Evolutionary conservation across 1,284 basidiomycete genomes (phyloP), one percentile per base, ranked within the genome.

Genomic region (Ganoderma sp.): DNA sequence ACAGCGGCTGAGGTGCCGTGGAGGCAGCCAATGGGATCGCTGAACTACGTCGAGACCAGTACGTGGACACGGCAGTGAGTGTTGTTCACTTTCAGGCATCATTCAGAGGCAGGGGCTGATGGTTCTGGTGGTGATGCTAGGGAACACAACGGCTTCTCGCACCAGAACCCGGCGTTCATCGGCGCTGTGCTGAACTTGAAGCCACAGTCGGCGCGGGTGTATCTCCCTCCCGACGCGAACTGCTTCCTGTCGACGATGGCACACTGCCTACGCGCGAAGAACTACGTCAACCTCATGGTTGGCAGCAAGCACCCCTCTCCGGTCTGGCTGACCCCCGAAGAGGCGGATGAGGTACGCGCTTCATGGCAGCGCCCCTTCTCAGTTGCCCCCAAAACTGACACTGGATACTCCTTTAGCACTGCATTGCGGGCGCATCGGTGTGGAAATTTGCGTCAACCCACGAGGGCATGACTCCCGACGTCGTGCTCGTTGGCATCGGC

Each of bases 171-270:
- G 0, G 89, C 91, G 2, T 92, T 97, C 77, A 94, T 97, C 73
- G 92, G 92, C 42, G 90, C 90, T 1, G 85, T 97, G 42, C 86
- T 96, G 68, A 88, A 90, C 73, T 80, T 96, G 69, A 95, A 95
- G 71, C 85, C 91, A 19, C 81, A 83, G 57, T 84, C 91, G 61
- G 92, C 91, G 0, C 87, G 95, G 17, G 91, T 97, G 50, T 97
- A 96, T 79, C 84, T 97, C 43, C 94, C 95, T 0, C 92, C 94
- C n/a, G 95, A 97, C 77, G 91, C 92, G 43, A 96, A 97, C 79
- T 92, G 91, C 74, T 90, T 91, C 80, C 80, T 96, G 67, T 92
- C 90, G 54, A 91, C 90, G 28, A 84, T 96, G 67, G 87, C 91
- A 4, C 95, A 97, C 79, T 95, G 92, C 74, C 78, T 97, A 71